A percentile compares a stretch with the other conserved stretches of the same genome.
These are phyloP conservation scores for Kodamaea kaohsiungensis DNA, from an alignment of 805 yeast genomes.

Conservation along the genomic window DNA sequence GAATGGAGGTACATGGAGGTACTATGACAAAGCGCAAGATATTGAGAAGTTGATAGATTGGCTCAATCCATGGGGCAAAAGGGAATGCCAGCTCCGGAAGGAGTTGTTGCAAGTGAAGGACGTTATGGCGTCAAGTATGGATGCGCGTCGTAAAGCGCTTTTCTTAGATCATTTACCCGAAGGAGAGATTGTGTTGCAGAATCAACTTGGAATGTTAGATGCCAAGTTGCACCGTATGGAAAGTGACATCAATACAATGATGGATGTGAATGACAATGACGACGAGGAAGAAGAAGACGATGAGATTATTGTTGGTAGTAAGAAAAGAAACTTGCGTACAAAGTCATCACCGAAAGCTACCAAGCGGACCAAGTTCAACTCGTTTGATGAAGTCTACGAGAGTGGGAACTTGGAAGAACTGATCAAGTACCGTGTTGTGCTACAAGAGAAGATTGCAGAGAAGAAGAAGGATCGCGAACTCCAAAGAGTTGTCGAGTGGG, in stretches of 20 bases:
- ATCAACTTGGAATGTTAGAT: constrained; percentile 27
- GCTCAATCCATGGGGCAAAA: constrained; percentile 72
- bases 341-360: constrained; percentile 17
- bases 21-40: constrained; percentile 60
- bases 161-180: constrained; percentile 43
- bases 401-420: constrained; percentile 30
- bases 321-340: constrained; percentile 5
- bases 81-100: constrained; percentile 67
- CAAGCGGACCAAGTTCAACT: constrained; percentile 34
- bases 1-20: constrained; percentile 65
- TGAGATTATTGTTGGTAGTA: background rate
- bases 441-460: constrained; percentile 32
- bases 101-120: constrained; percentile 58
- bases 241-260: constrained; percentile 7
- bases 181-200: constrained; percentile 41
- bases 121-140: constrained; percentile 54
- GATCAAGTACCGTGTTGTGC: constrained; percentile 20
- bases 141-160: constrained; percentile 57
- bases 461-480: constrained; percentile 42
- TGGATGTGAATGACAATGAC: constrained; percentile 17
- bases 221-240: constrained; percentile 9
- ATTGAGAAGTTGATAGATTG: constrained; percentile 57
- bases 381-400: constrained; percentile 32
- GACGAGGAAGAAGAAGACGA: constrained; percentile 18
- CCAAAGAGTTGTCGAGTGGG: constrained; percentile 59